Conservation (phyloP, 495 filamentous ascomycete species). For the Astrothelium macrocarpum region DNA sequence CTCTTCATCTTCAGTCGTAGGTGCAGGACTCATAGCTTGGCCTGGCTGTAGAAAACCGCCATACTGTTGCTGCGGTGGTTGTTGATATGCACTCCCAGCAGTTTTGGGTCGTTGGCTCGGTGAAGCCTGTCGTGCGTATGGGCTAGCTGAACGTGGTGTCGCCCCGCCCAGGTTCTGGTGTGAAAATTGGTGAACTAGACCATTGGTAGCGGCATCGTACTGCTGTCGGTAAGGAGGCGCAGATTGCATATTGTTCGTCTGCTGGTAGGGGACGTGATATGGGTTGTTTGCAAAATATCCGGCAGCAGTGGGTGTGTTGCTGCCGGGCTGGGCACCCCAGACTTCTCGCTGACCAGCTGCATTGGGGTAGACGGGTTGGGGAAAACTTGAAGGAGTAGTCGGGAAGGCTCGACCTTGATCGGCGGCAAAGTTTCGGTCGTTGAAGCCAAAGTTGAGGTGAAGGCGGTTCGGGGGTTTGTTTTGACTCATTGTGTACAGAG, state of each 20-base stretch:
- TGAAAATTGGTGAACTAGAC: constrained; percentile 88
- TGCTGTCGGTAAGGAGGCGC: constrained; percentile 30
- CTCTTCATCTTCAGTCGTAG: constrained; percentile 31
- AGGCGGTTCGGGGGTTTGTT: constrained; percentile 29
- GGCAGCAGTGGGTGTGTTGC: constrained; percentile 41
- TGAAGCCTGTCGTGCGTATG: constrained; percentile 61
- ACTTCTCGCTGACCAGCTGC: constrained; percentile 39
- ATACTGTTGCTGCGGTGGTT: constrained; percentile 40
- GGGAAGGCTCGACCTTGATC: constrained; percentile 64
- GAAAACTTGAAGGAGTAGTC: constrained; percentile 92
- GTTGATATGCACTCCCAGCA: constrained; percentile 45
- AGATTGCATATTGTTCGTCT: constrained; percentile 42
- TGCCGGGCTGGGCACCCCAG: constrained; percentile 42
- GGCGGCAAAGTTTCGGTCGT: constrained; percentile 26
- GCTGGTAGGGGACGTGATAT: constrained; percentile 54
- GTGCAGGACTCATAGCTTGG: constrained; percentile 22
- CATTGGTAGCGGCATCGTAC: constrained; percentile 43
- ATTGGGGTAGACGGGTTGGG: constrained; percentile 73
- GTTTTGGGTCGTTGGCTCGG: constrained; percentile 69
- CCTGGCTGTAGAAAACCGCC: constrained; percentile 47
- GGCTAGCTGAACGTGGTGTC: constrained; percentile 49
- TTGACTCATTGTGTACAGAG: constrained; percentile 13
- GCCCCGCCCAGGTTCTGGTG: constrained; percentile 78
- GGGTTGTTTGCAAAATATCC: constrained; percentile 58
- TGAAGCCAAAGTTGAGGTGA: constrained; percentile 37